A percentile compares a stretch with the other conserved stretches of the same genome.
Conservation (phyloP, 768 basidiomycete genomes). For the Leccinum boreale region DNA sequence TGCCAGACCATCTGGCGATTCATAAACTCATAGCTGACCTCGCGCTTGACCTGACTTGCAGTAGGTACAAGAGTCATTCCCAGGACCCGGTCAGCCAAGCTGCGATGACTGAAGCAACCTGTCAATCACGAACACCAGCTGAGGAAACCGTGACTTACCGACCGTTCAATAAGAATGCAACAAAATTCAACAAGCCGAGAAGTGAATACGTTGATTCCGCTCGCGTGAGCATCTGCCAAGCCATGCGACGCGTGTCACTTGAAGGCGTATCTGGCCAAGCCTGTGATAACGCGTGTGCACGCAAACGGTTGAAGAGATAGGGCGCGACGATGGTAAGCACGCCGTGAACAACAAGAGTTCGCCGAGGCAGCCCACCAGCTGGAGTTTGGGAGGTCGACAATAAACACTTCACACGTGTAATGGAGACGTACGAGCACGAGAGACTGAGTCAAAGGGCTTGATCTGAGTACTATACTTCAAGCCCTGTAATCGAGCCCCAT, state of each 20-base stretch:
- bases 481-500: conserved; percentile 82
- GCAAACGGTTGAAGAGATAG: conserved; percentile 74
- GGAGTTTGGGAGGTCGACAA: conserved; percentile 2
- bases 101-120: conserved; percentile 66
- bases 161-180: conserved; percentile 83
- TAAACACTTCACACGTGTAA: neutral
- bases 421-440: conserved; percentile 23
- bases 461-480: conserved; percentile 50
- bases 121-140: conserved; percentile 1
- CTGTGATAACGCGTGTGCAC: conserved; percentile 70
- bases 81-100: conserved; percentile 75
- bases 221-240: conserved; percentile 66
- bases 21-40: conserved; percentile 98
- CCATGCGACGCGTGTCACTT: conserved; percentile 66
- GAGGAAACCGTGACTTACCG: conserved; percentile 46
- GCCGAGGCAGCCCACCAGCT: conserved; percentile 68
- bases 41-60: conserved; percentile 62
- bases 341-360: conserved; percentile 63
- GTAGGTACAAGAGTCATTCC: conserved; percentile 72
- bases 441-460: neutral
- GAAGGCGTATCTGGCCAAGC: conserved; percentile 93
- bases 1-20: conserved; percentile 99
- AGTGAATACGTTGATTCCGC: conserved; percentile 66
- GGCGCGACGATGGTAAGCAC: conserved; percentile 70
- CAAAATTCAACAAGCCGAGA: conserved; percentile 69